Evolutionary conservation across 2,329 filamentous ascomycete species (phyloP).

Genomic region (Coleophoma eucalyptorum): DNA sequence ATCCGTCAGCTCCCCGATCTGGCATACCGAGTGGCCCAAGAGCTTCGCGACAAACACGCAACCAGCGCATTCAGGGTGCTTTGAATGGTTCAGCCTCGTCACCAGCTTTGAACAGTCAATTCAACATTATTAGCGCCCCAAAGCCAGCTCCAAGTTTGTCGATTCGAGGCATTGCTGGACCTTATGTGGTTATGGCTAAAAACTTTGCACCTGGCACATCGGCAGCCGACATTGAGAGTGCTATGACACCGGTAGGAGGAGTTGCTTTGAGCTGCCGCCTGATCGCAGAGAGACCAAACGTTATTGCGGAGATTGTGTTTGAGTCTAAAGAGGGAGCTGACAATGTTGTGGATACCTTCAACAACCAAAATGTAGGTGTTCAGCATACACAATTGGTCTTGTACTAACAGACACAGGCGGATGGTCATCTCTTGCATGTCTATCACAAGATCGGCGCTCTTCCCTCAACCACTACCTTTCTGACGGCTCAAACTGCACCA

Average conservation of each 20-base stretch:
- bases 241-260: constrained; percentile 72
- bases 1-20: constrained; percentile 35
- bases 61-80: constrained; percentile 19
- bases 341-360: constrained; percentile 70
- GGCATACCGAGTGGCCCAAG: constrained; percentile 28
- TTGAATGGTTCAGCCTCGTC: constrained; percentile 24
- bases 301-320: constrained; percentile 77
- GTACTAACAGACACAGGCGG: constrained; percentile 48
- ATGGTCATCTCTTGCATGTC: constrained; percentile 70
- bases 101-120: constrained; percentile 26
- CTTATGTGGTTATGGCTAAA: constrained; percentile 69
- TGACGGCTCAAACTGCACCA: constrained; percentile 3
- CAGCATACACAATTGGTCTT: background rate
- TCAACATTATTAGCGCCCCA: constrained; percentile 29
- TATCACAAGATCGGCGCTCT: constrained; percentile 56
- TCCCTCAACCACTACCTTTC: constrained; percentile 10
- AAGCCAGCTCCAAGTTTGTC: constrained; percentile 49
- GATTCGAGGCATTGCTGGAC: constrained; percentile 71
- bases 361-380: constrained; percentile 67
- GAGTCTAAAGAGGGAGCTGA: constrained; percentile 69
- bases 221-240: constrained; percentile 77
- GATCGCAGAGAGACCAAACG: constrained; percentile 62
- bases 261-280: constrained; percentile 64
- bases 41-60: constrained; percentile 18
- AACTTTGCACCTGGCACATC: constrained; percentile 83